Percentiles rank a stretch among this genome's conserved stretches.
Conservation (phyloP, 2,329 filamentous ascomycete species). For the Colletotrichum truncatum region DNA sequence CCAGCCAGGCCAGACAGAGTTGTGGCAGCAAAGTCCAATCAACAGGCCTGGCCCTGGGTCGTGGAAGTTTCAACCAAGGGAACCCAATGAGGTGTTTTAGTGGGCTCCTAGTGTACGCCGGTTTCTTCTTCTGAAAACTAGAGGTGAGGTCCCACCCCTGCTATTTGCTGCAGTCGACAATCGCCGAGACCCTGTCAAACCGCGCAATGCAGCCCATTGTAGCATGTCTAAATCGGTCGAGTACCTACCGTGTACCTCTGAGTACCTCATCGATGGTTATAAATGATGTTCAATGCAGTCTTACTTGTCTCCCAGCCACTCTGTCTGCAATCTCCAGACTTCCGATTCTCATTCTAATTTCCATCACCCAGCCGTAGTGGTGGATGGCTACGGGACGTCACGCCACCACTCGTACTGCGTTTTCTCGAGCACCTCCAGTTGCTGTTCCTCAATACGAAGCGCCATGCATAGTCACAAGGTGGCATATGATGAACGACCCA, state of each 20-base stretch:
- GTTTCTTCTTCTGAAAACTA: background rate
- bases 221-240: constrained; percentile 5
- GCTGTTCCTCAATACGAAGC: background rate
- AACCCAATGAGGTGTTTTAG: constrained; percentile 17
- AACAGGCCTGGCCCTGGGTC: constrained; percentile 13
- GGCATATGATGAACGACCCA: background rate
- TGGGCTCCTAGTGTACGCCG: background rate
- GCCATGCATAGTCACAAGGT: background rate
- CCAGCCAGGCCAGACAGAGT: constrained; percentile 8
- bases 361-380: background rate
- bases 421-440: background rate
- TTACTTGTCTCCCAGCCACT: too few relatives aligned
- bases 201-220: constrained; percentile 15
- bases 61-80: constrained; percentile 13
- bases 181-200: constrained; percentile 13
- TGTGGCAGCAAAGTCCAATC: background rate
- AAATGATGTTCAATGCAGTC: too few relatives aligned
- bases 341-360: background rate
- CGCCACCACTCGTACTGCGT: background rate
- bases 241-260: background rate
- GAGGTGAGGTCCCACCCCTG: background rate
- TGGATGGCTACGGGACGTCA: background rate
- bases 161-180: background rate
- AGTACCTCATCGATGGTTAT: background rate
- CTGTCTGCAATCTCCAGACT: background rate